Base-by-base conservation (phyloP, 2,329 filamentous ascomycete species). In the Dactylellina drechsleri region DNA sequence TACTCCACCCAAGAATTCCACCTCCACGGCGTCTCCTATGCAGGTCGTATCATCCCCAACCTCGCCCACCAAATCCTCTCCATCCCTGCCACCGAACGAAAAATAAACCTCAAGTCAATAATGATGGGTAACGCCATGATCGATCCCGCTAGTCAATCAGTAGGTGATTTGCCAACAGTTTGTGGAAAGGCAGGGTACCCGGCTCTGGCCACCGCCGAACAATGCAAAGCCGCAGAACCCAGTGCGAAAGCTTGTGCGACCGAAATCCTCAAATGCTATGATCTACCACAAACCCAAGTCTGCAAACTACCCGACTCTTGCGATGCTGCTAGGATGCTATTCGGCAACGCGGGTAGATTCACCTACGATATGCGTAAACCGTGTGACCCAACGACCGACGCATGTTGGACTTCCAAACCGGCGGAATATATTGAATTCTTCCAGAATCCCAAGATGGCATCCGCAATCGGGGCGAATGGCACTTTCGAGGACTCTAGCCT, bases 41-140 rank as follows among this genome's bases (percentile, higher is more conserved):
- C 56, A n/a, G 93, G 93, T 43, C 93, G 97, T 84, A 97, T 97
- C 84, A 96, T 97, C 77, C 93, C 93, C 49, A 91, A 93, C 77
- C 96, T 97, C 80, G 89, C 93, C 59, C 89, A 90, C 2, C 93
- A 97, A 86, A 97, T 97, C 78, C 86, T 97, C 62, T 90, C 90
- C 28, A 36, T 36, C 31, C 93, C 97, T 7, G 20, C 43, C 12
- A 93, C 97, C 15, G 91, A 97, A 83, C 91, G 91, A 82, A 97
- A 97, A 87, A 97, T 97, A 87, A 97, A 97, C 86, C 90, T 97
- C 79, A 91, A 97, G 87, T 97, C 93, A 43, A 87, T 97, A 76
- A 85, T 97, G 77, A 97, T 99, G 80, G 95, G 95, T 71, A 98
- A 99, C 82, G 95, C 95, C 83, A 87, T 99, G 79, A 98, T 94